phyloP scores from a whole-genome alignment of 805 yeast genomes.

The Hagleromyces aurorensis region DNA sequence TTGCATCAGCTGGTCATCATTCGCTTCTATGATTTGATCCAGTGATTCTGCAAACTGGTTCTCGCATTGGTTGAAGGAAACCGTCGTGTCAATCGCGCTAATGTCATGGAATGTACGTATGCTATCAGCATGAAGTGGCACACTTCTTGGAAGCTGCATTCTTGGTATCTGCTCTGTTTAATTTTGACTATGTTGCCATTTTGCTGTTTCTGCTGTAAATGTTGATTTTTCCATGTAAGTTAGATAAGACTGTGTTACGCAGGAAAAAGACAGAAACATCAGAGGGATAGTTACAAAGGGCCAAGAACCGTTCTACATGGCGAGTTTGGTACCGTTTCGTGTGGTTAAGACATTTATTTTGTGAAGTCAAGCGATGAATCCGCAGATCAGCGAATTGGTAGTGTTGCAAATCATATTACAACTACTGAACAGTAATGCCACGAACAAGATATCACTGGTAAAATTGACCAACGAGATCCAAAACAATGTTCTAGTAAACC shows the following conservation, averaged over 20 bases:
- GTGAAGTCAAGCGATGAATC: constrained; percentile 10
- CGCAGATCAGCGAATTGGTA: constrained; percentile 23
- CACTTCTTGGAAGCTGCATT: constrained; percentile 9
- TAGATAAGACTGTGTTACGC: too few relatives aligned
- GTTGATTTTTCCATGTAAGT: too few relatives aligned
- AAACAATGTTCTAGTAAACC: constrained; percentile 23
- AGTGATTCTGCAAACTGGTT: constrained; percentile 15
- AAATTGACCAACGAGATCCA: constrained; percentile 29
- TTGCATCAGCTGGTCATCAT: constrained; percentile 4
- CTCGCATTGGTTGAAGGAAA: constrained; percentile 9
- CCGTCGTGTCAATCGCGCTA: constrained; percentile 8
- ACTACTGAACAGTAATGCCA: constrained; percentile 11
- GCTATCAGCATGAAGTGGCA: constrained; percentile 19
- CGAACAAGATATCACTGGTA: constrained; percentile 25
- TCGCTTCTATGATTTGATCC: constrained; percentile 11
- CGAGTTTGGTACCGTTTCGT: too few relatives aligned
- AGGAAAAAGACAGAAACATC: too few relatives aligned
- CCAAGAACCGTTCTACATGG: too few relatives aligned
- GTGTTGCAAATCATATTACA: constrained; percentile 28
- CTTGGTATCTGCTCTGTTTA: too few relatives aligned
- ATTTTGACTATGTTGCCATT: too few relatives aligned
- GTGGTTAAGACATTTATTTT: too few relatives aligned
- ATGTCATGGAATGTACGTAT: constrained; percentile 13
- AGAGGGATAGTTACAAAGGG: too few relatives aligned
- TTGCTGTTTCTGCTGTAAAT: constrained; percentile 1